Conservation (phyloP, 1,284 basidiomycete genomes). For the Taiwanofungus camphoratus region DNA sequence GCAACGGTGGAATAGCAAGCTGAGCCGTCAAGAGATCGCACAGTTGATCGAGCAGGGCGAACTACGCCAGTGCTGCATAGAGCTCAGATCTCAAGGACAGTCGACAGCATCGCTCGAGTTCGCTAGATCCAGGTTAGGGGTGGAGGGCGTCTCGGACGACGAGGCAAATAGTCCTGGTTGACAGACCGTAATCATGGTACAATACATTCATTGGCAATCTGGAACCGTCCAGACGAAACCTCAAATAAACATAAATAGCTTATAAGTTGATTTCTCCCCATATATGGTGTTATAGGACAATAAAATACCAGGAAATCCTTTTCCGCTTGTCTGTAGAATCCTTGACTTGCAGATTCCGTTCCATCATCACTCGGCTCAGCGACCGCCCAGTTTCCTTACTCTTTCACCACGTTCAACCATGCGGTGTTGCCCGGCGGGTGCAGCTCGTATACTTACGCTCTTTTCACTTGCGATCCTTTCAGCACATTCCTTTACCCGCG, state of each 20-base stretch:
- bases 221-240: too few relatives aligned
- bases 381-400: too few relatives aligned
- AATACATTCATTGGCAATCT: too few relatives aligned
- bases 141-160: not conserved
- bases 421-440: slow-evolving; percentile 26
- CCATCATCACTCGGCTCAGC: not conserved
- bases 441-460: slow-evolving; percentile 30
- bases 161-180: too few relatives aligned
- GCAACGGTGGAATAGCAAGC: slow-evolving; percentile 13
- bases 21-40: slow-evolving; percentile 12
- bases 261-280: too few relatives aligned
- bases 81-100: slow-evolving; percentile 17
- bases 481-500: slow-evolving; percentile 27
- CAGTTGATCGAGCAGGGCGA: slow-evolving; percentile 16
- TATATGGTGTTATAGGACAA: too few relatives aligned
- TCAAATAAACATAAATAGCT: too few relatives aligned
- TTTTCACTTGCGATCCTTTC: slow-evolving; percentile 30
- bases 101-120: slow-evolving; percentile 14
- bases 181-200: too few relatives aligned
- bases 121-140: not conserved
- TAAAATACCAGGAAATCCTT: too few relatives aligned
- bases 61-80: slow-evolving; percentile 23
- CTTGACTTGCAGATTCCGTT: too few relatives aligned
- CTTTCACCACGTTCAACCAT: slow-evolving; percentile 16
- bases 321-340: too few relatives aligned